Percentiles rank a stretch among this genome's conserved stretches.
These are phyloP conservation scores for Plasmodium vivax DNA, from an alignment of 169 alveolate genomes.

Conservation along the genomic window DNA sequence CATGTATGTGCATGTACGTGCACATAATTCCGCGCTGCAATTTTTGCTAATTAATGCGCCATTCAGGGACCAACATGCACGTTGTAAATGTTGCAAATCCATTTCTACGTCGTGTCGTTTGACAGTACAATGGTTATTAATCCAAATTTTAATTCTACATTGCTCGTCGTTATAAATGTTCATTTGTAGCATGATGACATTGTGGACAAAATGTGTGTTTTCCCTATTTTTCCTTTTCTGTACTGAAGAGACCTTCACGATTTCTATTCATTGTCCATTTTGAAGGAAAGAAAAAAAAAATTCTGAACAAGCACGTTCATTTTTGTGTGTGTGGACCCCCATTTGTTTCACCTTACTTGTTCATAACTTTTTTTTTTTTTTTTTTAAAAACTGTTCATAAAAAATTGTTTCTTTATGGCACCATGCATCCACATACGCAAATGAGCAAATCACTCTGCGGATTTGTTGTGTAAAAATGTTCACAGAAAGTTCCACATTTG, in stretches of 20 bases:
- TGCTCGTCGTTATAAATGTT: conserved; percentile 19
- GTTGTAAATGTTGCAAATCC: conserved; percentile 18
- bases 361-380: neutral
- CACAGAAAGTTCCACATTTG: neutral
- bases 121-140: neutral
- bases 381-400: conserved; percentile 1
- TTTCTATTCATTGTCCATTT: conserved; percentile 2
- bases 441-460: neutral
- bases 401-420: neutral
- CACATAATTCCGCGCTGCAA: conserved; percentile 22
- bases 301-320: neutral
- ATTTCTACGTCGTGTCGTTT: neutral
- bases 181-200: neutral
- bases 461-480: neutral
- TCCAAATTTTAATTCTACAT: conserved; percentile 50
- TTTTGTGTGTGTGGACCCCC: neutral
- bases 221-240: neutral
- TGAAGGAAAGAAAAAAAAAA: neutral
- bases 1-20: conserved; percentile 58
- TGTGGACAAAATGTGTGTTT: neutral
- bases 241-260: neutral
- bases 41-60: conserved; percentile 7
- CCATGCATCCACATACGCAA: neutral
- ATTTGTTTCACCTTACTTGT: neutral
- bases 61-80: neutral